Evolutionary conservation across 192 early-diverging fungal species (phyloP), one percentile per base, ranked within the genome.

Genomic region (Gryganskiella cystojenkinii): DNA sequence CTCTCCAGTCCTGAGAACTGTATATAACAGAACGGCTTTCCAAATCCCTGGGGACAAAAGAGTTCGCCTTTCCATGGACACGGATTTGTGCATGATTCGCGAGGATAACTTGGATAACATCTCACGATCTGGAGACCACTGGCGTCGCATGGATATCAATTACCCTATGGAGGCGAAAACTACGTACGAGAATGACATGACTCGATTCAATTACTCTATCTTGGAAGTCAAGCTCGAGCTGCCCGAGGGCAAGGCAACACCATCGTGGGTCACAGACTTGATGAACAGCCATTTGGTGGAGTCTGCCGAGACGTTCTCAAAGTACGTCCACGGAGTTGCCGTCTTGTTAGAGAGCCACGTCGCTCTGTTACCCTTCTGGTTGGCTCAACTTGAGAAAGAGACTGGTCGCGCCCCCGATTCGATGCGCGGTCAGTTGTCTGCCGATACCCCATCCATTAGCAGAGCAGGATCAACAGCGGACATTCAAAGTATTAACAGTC

Each of bases 1-100:
- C 24, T 15, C 14, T 19, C 28, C 60, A 87, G 86, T 94, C 5
- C 80, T 97, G 68, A 88, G 98, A 51, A 94, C 96, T 1, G 94
- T 96, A 66, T 98, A 98, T 85, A 97, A 98, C 81, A 92, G 98
- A 61, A 98, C 96, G 14, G 97, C 98, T 10, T 99, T 99, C 85
- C 98, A 99, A 81, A 84, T 98, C 25, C 98, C 98, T 6, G 96
- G 94, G 24, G 97, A 99, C 83, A 89, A 94, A 10, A 87, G 93
- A 22, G 92, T 98, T 52, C 90, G 98, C 45, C 91, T 99, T 24
- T 96, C 95, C 22, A 84, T 99, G 4, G 98, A 99, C 80, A 96
- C 96, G 0, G 95, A 99, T 68, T 82, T 99, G 47, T 92, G 93
- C 53, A 94, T 98, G 88, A 92, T 98, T 66, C 95, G 98, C 31